Evolutionary conservation across 108 stramenopile genomes (phyloP).

Genomic region (Aurantiochytrium sp.): DNA sequence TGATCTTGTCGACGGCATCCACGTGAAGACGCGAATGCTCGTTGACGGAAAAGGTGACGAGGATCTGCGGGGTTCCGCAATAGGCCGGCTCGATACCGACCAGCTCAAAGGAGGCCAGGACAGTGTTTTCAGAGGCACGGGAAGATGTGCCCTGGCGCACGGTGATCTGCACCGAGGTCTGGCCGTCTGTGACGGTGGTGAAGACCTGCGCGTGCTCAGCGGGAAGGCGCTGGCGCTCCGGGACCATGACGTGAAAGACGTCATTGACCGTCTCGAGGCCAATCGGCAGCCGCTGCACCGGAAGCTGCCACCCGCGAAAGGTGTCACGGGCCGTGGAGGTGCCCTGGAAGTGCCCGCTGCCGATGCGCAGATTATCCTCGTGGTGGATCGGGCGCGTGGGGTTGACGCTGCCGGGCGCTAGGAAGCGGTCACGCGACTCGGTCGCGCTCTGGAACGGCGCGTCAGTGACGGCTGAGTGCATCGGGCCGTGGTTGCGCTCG

Average conservation of each 20-base stretch:
- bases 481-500: not conserved
- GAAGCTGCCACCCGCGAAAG: not conserved
- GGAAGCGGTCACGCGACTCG: not conserved
- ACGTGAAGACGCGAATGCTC: not conserved
- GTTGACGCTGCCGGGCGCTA: not conserved
- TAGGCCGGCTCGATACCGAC: not conserved
- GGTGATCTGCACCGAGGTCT: not conserved
- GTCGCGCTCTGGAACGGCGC: not conserved
- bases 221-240: not conserved
- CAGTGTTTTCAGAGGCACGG: not conserved
- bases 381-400: not conserved
- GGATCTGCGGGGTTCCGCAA: not conserved
- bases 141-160: not conserved
- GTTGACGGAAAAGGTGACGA: not conserved
- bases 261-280: conserved; percentile 25
- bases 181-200: conserved; percentile 10
- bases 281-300: not conserved
- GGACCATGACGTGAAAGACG: not conserved
- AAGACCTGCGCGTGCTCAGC: not conserved
- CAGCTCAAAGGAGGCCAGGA: conserved; percentile 16
- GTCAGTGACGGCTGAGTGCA: not conserved
- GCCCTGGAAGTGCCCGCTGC: not conserved
- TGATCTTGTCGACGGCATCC: not conserved
- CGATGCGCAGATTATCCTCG: not conserved
- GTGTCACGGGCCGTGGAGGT: not conserved